Evolutionary conservation across 352 stramenopile species (phyloP), one percentile per base, ranked within the genome.

Genomic region (Phytophthora sansomeana): DNA sequence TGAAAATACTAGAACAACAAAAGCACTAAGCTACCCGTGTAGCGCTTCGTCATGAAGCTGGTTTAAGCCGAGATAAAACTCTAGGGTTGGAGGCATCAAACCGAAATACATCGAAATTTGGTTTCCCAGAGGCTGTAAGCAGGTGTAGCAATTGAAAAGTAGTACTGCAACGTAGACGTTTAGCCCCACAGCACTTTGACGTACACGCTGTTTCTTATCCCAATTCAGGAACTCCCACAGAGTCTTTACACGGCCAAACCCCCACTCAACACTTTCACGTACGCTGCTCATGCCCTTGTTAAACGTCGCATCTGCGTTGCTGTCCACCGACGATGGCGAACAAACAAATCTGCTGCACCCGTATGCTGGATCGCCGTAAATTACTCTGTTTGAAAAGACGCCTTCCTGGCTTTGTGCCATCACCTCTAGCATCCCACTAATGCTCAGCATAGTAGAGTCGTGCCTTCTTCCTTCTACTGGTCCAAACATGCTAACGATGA

Each of bases 21-120:
- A 49, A 49, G 10, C 24, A 24, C 16, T 46, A 46, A 11, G n/a
- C n/a, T n/a, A n/a, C n/a, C n/a, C n/a, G n/a, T n/a, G n/a, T n/a
- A n/a, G n/a, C n/a, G n/a, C n/a, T n/a, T n/a, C n/a, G n/a, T n/a
- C n/a, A n/a, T n/a, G n/a, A n/a, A n/a, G n/a, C n/a, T n/a, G n/a
- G n/a, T n/a, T n/a, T n/a, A n/a, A n/a, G n/a, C n/a, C n/a, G n/a
- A 47, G 41, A 13, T 32, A 49, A 10, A 16, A 13, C 6, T 49
- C 42, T 5, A 54, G 5, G 7, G 47, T 16, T 14, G 47, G 16
- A 9, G 28, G 47, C 3, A 5, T 4, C 21, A 54, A 36, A 7
- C 43, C 28, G 16, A 49, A 49, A 33, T 49, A 32, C 42, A 49
- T 49, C 5, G 24, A 49, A 9, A 49, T 32, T 49, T 49, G 42